Evolutionary conservation across 73 alveolate species (phyloP).

Genomic region (Paramecium sexaurelia): DNA sequence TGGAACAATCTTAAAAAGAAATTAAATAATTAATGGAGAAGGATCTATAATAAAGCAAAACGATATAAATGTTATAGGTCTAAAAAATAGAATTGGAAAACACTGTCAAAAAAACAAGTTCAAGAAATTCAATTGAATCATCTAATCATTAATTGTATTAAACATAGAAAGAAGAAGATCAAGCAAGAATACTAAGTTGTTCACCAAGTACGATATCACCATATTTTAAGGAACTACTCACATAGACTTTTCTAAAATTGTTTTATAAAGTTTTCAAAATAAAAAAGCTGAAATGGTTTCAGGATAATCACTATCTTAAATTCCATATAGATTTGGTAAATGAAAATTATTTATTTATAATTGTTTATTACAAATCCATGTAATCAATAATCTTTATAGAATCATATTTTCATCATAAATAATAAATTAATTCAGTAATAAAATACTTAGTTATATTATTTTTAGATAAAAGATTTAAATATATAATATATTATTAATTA

Average conservation of each 20-base stretch:
- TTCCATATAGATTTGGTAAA: conserved; percentile 39
- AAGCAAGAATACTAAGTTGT: conserved; percentile 11
- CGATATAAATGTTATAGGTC: background rate
- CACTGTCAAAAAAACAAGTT: background rate
- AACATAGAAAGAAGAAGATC: background rate
- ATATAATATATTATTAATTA: too few species aligned
- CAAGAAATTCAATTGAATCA: background rate
- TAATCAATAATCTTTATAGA: background rate
- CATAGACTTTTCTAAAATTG: background rate
- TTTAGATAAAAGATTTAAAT: too few species aligned
- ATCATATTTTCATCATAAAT: background rate
- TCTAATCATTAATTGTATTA: background rate
- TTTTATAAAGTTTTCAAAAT: background rate
- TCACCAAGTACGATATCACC: background rate
- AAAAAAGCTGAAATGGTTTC: conserved; percentile 37
- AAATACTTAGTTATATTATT: too few species aligned
- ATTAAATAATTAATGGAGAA: background rate
- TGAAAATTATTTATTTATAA: background rate
- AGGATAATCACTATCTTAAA: background rate
- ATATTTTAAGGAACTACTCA: background rate
- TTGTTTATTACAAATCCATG: background rate
- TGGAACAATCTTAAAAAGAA: background rate
- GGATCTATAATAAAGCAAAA: background rate
- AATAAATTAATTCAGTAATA: background rate
- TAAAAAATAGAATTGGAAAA: background rate